Percentiles rank a stretch among this genome's conserved stretches.
These are phyloP conservation scores for Tulasnella sp. DNA, from an alignment of 768 basidiomycete species.

Conservation along the genomic window DNA sequence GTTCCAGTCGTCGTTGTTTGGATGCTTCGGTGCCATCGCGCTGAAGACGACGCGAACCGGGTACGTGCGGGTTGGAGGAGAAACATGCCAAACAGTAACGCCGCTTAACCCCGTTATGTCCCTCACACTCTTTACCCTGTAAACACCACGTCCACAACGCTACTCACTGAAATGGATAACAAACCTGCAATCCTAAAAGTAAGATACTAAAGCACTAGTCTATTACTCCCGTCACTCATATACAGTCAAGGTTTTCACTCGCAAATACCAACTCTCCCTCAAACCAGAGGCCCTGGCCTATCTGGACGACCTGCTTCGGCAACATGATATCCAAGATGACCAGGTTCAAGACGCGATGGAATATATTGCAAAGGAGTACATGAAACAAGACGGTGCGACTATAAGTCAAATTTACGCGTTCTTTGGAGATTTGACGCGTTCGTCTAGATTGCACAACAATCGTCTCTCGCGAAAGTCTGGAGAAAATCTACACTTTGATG, in stretches of 20 bases:
- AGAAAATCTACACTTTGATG: slow-evolving; percentile 68
- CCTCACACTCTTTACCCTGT: neutral
- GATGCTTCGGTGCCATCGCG: neutral
- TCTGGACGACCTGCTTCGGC: slow-evolving; percentile 64
- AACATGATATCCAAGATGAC: slow-evolving; percentile 64
- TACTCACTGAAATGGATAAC: slow-evolving; percentile 10
- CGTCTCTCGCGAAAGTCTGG: slow-evolving; percentile 62
- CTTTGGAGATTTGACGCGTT: neutral
- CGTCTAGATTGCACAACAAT: slow-evolving; percentile 31
- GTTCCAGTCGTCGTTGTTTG: neutral
- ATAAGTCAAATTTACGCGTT: neutral
- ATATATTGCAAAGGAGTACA: slow-evolving; percentile 79
- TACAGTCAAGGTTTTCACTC: slow-evolving; percentile 34
- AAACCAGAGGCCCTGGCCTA: slow-evolving; percentile 72
- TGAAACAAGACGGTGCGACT: slow-evolving; percentile 77
- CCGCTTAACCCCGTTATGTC: neutral
- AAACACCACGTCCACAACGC: neutral
- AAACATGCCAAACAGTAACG: neutral
- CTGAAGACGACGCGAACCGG: neutral
- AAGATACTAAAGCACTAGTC: neutral
- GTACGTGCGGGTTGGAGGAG: neutral
- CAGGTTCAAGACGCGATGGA: slow-evolving; percentile 74
- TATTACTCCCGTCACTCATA: neutral
- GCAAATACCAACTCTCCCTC: slow-evolving; percentile 83
- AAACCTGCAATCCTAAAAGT: slow-evolving; percentile 25